These are phyloP conservation scores for Skeletonema grethae DNA, from an alignment of 108 stramenopile species.

Conservation along the genomic window DNA sequence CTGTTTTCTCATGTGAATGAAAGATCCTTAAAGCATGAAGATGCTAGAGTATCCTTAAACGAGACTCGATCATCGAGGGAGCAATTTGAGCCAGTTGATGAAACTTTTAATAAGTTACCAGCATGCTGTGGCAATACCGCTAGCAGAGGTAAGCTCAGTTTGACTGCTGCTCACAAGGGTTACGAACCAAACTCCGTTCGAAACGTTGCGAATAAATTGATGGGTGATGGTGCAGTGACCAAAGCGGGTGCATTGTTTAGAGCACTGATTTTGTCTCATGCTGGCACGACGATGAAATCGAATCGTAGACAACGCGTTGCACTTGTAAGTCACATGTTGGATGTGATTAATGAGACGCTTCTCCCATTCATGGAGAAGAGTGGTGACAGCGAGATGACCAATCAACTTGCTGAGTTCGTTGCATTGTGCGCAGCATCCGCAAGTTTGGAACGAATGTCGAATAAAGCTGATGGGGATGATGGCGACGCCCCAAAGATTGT, in stretches of 20 bases:
- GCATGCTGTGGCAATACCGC: conserved; percentile 2
- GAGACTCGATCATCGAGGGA: conserved; percentile 47
- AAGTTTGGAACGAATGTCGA: neutral
- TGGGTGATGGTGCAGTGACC: conserved; percentile 18
- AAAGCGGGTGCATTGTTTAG: conserved; percentile 37
- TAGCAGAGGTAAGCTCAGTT: conserved; percentile 36
- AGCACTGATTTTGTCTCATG: conserved; percentile 67
- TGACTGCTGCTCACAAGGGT: conserved; percentile 38
- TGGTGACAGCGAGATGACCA: conserved; percentile 5
- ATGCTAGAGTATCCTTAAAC: conserved; percentile 28
- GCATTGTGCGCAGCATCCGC: conserved; percentile 42
- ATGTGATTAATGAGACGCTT: conserved; percentile 28
- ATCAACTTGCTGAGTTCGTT: conserved; percentile 41
- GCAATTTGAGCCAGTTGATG: conserved; percentile 31
- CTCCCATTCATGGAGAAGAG: conserved; percentile 31
- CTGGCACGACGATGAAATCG: conserved; percentile 38
- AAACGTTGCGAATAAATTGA: conserved; percentile 41
- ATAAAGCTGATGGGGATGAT: conserved; percentile 9
- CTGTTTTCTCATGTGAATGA: conserved; percentile 64
- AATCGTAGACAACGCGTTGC: conserved; percentile 38
- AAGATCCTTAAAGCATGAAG: conserved; percentile 38
- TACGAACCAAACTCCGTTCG: conserved; percentile 57
- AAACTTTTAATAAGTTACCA: conserved; percentile 39
- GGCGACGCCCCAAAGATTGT: neutral
- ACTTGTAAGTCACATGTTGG: conserved; percentile 24